phyloP scores from a whole-genome alignment of 2,329 filamentous ascomycete genomes.

The Xylaria sp. region DNA sequence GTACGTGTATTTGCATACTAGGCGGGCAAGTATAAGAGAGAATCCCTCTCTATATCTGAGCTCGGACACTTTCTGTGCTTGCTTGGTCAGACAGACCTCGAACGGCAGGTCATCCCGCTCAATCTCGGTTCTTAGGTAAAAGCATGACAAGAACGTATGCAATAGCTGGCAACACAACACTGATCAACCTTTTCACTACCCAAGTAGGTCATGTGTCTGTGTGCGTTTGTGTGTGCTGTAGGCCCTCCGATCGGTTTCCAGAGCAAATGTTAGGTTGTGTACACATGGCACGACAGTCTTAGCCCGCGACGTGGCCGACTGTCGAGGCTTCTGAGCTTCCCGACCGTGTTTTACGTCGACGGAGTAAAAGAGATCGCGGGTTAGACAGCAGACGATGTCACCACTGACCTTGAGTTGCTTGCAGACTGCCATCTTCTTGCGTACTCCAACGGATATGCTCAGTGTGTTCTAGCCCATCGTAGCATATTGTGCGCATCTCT shows the following conservation, averaged over 20 bases:
- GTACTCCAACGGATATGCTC: neutral
- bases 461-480: slow-evolving; percentile 2
- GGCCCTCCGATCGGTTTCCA: slow-evolving; percentile 18
- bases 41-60: slow-evolving; percentile 19
- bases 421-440: neutral
- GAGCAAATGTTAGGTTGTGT: slow-evolving; percentile 7
- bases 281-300: slow-evolving; percentile 18
- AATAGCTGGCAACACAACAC: neutral
- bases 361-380: neutral
- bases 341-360: slow-evolving; percentile 15
- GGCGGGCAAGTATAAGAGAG: neutral
- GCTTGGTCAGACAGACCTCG: neutral
- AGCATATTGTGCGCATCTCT: neutral
- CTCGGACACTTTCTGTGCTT: slow-evolving; percentile 8
- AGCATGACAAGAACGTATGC: slow-evolving; percentile 6
- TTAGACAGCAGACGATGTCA: neutral
- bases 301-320: slow-evolving; percentile 26
- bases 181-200: slow-evolving; percentile 9
- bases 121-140: slow-evolving; percentile 17
- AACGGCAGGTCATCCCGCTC: neutral
- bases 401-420: neutral
- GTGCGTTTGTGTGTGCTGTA: neutral
- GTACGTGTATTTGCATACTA: neutral
- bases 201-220: neutral
- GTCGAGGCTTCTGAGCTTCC: slow-evolving; percentile 9